Evolutionary conservation across 257 asterid genomes (phyloP), one percentile per base, ranked within the genome.

Genomic region (Penstemon newberryi): DNA sequence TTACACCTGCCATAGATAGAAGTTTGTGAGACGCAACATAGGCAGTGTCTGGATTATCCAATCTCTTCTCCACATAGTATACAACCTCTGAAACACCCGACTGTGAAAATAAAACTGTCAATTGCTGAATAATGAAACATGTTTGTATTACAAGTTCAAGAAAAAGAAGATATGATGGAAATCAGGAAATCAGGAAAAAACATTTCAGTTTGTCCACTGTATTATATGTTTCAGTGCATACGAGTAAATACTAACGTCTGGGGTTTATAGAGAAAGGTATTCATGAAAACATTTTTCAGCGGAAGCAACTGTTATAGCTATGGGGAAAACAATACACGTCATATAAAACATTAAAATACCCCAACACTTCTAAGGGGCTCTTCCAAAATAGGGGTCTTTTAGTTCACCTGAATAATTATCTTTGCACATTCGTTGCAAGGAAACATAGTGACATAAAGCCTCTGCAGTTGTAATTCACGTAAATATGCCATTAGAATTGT

Each of bases 341-440:
- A 25, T 1, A 25, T 1, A 25, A 1, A 25, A 25, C 2, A 25
- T 2, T 25, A 25, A 1, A 25, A 25, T 25, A 25, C 33, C 33
- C 33, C 2, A 25, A 25, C 33, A 25, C 33, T 25, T 25, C 2
- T 25, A 25, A 25, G 33, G 33, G 33, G 33, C 33, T 25, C 33
- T 25, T 25, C 33, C 33, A 9, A 10, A 5, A 12, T 10, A 1
- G n/a, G 54, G 54, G 54, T 15, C 15, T 15, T 52, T 55, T 37
- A 19, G 41, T 56, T 73, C 70, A 91, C 98, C 91, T 91, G 98
- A 80, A 91, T 91, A 69, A 91, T 87, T 56, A 91, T 81, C 86
- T 91, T 91, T 9, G 98, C 96, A 36, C 98, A 91, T 77, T 91
- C 98, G 49, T 91, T 91, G 89, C 96, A 89, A 71, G 98, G 96